phyloP scores from a whole-genome alignment of 2,329 filamentous ascomycete species.

The Cryphonectria nitschkei region DNA sequence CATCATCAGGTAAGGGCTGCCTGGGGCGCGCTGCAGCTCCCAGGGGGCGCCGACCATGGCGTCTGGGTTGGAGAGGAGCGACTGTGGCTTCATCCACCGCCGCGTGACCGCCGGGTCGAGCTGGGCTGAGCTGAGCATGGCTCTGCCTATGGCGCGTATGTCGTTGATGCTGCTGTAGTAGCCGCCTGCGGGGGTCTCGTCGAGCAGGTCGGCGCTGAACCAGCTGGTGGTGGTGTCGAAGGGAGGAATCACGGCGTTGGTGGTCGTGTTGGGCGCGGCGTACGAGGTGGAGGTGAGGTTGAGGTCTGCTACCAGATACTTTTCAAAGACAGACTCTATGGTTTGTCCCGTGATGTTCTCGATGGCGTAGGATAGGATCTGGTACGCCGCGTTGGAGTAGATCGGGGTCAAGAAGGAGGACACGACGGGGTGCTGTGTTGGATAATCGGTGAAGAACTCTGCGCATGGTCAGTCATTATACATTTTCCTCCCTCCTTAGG shows the following conservation, averaged over 20 bases:
- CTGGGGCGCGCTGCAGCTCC: conserved; percentile 30
- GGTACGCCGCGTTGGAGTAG: conserved; percentile 44
- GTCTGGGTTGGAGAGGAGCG: conserved; percentile 42
- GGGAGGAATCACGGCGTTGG: conserved; percentile 31
- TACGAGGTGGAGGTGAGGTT: conserved; percentile 38
- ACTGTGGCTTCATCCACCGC: conserved; percentile 49
- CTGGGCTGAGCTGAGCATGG: conserved; percentile 45
- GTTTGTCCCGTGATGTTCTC: conserved; percentile 43
- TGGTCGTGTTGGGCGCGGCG: conserved; percentile 24
- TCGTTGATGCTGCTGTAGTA: conserved; percentile 49
- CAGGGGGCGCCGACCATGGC: conserved; percentile 48
- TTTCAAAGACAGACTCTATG: conserved; percentile 36
- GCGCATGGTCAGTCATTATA: background rate
- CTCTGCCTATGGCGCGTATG: conserved; percentile 46
- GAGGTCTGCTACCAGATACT: conserved; percentile 39
- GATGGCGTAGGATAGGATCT: conserved; percentile 44
- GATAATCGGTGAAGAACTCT: conserved; percentile 35
- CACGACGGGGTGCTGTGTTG: conserved; percentile 39
- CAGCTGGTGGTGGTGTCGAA: conserved; percentile 29
- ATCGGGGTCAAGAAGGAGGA: conserved; percentile 39
- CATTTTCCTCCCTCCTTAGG: background rate
- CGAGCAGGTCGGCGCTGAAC: conserved; percentile 35
- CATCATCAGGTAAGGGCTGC: conserved; percentile 16
- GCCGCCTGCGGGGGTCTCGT: conserved; percentile 41
- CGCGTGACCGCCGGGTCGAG: conserved; percentile 41